These are phyloP conservation scores for Castanea crenata DNA, from an alignment of 306 rosid genomes.

Conservation along the genomic window DNA sequence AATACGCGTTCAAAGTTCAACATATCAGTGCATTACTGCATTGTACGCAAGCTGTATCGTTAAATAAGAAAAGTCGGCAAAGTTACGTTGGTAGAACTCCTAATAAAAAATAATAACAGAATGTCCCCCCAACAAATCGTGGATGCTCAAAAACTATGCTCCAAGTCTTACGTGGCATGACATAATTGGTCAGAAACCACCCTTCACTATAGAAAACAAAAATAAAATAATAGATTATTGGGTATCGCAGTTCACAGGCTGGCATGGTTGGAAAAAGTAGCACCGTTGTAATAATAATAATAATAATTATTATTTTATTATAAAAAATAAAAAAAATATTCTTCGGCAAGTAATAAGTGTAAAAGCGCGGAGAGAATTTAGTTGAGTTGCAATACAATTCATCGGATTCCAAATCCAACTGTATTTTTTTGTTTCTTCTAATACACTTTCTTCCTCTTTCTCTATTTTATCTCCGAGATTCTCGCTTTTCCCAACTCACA, in stretches of 20 bases:
- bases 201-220: too few species aligned
- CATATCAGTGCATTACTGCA: too few species aligned
- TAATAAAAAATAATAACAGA: too few species aligned
- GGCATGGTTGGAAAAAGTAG: background rate
- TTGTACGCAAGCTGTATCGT: too few species aligned
- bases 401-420: conserved; percentile 64
- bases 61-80: too few species aligned
- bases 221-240: conserved; percentile 26
- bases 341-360: too few species aligned
- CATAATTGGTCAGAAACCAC: too few species aligned
- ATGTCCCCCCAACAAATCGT: too few species aligned
- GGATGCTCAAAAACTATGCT: too few species aligned
- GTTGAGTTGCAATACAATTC: conserved; percentile 43
- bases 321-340: background rate
- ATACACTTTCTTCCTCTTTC: background rate
- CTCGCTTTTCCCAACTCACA: conserved; percentile 1
- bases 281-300: background rate
- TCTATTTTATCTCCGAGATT: conserved; percentile 8
- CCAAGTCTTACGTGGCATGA: too few species aligned
- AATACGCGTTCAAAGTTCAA: too few species aligned
- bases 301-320: background rate
- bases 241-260: conserved; percentile 31
- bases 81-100: too few species aligned
- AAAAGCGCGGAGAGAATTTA: background rate
- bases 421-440: conserved; percentile 31